A percentile compares a stretch with the other conserved stretches of the same genome.
Conservation (phyloP, 2,329 filamentous ascomycete species). For the Ceratocystis cacaofunesta region DNA sequence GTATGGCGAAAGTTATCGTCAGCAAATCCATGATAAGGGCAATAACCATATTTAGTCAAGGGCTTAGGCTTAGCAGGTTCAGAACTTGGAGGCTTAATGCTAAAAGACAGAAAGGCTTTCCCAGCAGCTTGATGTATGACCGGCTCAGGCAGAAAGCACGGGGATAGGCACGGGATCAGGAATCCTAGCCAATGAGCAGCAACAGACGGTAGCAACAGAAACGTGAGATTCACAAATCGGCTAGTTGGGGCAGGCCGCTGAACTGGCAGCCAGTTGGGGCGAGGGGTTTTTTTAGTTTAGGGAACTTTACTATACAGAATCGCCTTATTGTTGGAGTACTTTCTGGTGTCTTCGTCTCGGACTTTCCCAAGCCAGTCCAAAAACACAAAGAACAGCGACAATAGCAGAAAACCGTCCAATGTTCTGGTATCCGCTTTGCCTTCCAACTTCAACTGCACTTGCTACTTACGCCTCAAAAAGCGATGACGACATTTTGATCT, state of each 20-base stretch:
- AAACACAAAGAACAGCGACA: background rate
- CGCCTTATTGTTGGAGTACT: too few relatives aligned
- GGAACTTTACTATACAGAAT: too few relatives aligned
- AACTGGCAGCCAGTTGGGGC: too few relatives aligned
- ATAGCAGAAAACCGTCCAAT: background rate
- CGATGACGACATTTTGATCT: background rate
- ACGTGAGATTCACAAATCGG: too few relatives aligned
- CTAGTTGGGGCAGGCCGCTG: too few relatives aligned
- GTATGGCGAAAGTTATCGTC: background rate
- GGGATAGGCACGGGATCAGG: background rate
- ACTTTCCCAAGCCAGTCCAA: background rate
- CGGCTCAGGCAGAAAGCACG: background rate
- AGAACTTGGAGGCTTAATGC: too few relatives aligned
- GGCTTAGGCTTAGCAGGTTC: too few relatives aligned
- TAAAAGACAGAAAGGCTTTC: too few relatives aligned
- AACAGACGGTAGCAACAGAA: background rate
- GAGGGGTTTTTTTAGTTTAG: too few relatives aligned
- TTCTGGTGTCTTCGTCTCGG: too few relatives aligned
- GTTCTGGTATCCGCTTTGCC: background rate
- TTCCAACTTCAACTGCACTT: background rate
- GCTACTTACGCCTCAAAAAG: background rate
- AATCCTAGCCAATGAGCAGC: background rate
- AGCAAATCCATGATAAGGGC: constrained; percentile 6
- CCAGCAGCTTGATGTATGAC: background rate
- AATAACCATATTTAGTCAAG: background rate